Conservation (phyloP, 108 stramenopile species). For the Aureococcus anophagefferens region DNA sequence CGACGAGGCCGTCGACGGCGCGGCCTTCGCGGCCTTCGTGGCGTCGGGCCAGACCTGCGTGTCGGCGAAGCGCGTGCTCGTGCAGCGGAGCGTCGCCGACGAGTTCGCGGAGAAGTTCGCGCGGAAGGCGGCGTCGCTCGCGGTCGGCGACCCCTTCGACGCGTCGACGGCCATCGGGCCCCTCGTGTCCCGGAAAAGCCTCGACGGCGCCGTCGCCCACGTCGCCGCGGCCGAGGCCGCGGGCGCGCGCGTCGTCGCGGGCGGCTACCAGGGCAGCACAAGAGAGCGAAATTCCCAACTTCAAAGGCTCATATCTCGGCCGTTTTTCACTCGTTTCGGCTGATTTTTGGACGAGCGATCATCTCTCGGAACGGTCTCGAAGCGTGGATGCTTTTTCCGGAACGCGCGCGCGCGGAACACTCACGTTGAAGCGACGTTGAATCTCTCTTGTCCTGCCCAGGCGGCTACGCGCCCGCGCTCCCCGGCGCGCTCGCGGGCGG, state of each 20-base stretch:
- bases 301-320: too few species aligned
- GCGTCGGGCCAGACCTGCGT: conserved; percentile 47
- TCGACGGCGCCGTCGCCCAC: neutral
- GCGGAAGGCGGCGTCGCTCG: conserved; percentile 18
- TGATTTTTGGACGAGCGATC: too few species aligned
- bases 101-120: conserved; percentile 19
- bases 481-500: neutral
- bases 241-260: too few species aligned
- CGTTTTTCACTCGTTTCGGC: too few species aligned
- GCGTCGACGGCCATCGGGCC: conserved; percentile 23
- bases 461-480: too few species aligned
- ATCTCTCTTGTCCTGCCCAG: too few species aligned
- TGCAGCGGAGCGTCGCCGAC: conserved; percentile 35
- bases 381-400: too few species aligned
- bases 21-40: conserved; percentile 35
- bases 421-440: too few species aligned
- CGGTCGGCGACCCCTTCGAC: conserved; percentile 27
- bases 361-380: conserved; percentile 1
- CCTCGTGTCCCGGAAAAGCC: conserved; percentile 13
- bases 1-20: conserved; percentile 22
- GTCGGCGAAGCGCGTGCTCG: conserved; percentile 24
- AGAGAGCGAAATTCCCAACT: too few species aligned
- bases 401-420: too few species aligned
- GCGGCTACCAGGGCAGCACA: too few species aligned
- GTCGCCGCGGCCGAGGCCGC: too few species aligned